These are phyloP conservation scores for Raphanus raphanistrum DNA, from an alignment of 345 rosid genomes.

Conservation along the genomic window DNA sequence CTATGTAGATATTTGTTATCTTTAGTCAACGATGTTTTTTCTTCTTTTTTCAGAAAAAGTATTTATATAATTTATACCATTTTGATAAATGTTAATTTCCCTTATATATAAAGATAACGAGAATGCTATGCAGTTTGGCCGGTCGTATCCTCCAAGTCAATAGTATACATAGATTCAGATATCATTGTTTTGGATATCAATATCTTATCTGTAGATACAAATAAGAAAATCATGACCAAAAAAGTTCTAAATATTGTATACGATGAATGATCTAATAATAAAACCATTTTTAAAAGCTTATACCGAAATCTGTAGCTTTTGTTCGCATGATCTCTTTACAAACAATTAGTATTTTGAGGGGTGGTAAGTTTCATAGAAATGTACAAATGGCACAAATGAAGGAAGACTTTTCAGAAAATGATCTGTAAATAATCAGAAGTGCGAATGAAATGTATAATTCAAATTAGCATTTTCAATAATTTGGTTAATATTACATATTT, in stretches of 20 bases:
- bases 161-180: not conserved
- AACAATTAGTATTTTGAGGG: not conserved
- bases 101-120: not conserved
- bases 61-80: not conserved
- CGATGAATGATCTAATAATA: not conserved
- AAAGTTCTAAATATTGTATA: not conserved
- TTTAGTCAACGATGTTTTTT: not conserved
- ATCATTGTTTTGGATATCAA: not conserved
- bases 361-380: constrained; percentile 7
- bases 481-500: not conserved
- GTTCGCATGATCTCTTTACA: not conserved
- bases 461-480: not conserved
- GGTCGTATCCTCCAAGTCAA: not conserved
- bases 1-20: not conserved
- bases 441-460: not conserved
- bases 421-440: not conserved
- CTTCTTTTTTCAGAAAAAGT: not conserved
- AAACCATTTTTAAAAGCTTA: not conserved
- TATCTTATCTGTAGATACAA: not conserved
- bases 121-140: not conserved
- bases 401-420: not conserved
- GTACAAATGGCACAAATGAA: not conserved
- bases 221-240: not conserved
- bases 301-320: not conserved
- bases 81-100: not conserved